Conservation (phyloP, 495 filamentous ascomycete species). For the Lindgomyces ingoldianus region DNA sequence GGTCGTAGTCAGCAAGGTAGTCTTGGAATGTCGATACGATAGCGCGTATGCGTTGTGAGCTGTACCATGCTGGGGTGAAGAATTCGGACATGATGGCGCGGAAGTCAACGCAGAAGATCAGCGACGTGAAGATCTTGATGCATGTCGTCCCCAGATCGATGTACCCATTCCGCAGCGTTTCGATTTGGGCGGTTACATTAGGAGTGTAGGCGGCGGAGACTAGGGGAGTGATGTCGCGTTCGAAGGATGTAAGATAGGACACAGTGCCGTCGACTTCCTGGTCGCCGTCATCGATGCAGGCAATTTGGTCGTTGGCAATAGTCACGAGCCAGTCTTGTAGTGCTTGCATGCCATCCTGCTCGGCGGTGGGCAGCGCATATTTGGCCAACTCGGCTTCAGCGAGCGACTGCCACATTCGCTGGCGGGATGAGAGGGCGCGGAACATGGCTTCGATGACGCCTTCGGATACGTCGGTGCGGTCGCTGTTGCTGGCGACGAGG, state of each 20-base stretch:
- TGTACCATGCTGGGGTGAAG: conserved; percentile 89
- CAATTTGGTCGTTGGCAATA: conserved; percentile 98
- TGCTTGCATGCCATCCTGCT: conserved; percentile 72
- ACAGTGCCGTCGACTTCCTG: conserved; percentile 64
- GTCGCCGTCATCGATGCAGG: conserved; percentile 82
- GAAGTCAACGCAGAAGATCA: conserved; percentile 90
- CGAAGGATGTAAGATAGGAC: conserved; percentile 80
- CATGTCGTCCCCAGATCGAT: conserved; percentile 91
- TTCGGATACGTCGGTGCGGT: conserved; percentile 82
- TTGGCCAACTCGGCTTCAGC: conserved; percentile 81
- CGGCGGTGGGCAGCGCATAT: conserved; percentile 58
- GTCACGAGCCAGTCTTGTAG: conserved; percentile 93
- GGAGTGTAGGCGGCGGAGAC: conserved; percentile 80
- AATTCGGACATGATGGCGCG: conserved; percentile 75
- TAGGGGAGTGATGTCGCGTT: conserved; percentile 70
- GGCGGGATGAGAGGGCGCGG: conserved; percentile 74
- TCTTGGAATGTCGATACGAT: conserved; percentile 92
- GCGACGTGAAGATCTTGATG: conserved; percentile 74
- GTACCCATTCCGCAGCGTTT: conserved; percentile 80
- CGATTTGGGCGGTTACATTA: conserved; percentile 66
- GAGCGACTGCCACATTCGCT: conserved; percentile 80
- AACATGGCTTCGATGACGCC: conserved; percentile 95
- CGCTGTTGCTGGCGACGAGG: conserved; percentile 73
- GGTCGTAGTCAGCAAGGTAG: conserved; percentile 82
- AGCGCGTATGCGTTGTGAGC: conserved; percentile 75